Conservation (phyloP, 148 eudicot species). For the Vaccinium myrtillus region DNA sequence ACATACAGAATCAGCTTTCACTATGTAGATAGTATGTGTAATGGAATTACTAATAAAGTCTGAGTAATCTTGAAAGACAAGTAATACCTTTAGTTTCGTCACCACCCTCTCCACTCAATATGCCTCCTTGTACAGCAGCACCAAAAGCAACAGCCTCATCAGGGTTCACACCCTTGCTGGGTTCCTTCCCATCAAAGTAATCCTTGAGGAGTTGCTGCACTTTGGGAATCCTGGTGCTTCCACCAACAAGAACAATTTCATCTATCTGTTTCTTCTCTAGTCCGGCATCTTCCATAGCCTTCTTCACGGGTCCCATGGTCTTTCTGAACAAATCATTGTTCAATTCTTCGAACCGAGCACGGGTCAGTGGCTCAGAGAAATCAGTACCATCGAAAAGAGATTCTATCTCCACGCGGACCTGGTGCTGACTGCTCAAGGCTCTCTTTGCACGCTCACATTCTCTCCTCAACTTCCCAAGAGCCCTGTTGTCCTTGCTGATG, state of each 20-base stretch:
- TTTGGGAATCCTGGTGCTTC: constrained; percentile 43
- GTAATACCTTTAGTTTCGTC: constrained; percentile 49
- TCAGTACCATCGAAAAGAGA: constrained; percentile 38
- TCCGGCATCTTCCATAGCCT: constrained; percentile 38
- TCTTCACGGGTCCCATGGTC: constrained; percentile 45
- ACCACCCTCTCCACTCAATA: constrained; percentile 50
- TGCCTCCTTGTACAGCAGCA: constrained; percentile 55
- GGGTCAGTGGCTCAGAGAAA: constrained; percentile 42
- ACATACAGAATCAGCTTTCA: neutral
- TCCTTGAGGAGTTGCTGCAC: constrained; percentile 43
- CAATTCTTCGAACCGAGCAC: constrained; percentile 43
- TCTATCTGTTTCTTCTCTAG: constrained; percentile 35
- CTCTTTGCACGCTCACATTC: constrained; percentile 45
- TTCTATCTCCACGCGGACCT: constrained; percentile 38
- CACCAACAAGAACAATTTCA: constrained; percentile 48
- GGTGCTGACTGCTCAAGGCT: constrained; percentile 44
- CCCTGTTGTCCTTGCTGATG: constrained; percentile 43
- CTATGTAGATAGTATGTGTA: neutral
- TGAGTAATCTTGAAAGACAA: neutral
- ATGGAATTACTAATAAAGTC: neutral
- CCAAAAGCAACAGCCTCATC: constrained; percentile 53
- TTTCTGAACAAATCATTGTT: constrained; percentile 40
- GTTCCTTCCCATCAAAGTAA: constrained; percentile 39
- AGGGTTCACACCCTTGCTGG: constrained; percentile 44
- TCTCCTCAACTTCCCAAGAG: constrained; percentile 40